Base-by-base conservation (phyloP, 2,329 filamentous ascomycete species). In the Graphilbum sp. region DNA sequence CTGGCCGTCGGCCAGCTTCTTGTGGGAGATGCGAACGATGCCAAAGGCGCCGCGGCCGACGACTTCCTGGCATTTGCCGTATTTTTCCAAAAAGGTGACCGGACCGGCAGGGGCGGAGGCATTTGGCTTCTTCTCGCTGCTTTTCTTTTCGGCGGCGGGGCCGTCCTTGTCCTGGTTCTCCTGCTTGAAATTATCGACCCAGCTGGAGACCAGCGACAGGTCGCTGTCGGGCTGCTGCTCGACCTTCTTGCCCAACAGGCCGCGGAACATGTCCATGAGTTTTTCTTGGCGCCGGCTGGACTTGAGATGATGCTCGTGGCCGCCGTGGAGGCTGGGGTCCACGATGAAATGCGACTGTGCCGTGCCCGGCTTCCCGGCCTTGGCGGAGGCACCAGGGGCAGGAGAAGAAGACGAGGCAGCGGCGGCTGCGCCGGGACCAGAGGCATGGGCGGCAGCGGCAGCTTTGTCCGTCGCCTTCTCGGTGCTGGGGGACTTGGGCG, bases 21-120 rank as follows among this genome's bases (percentile, higher is more conserved):
- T 98, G 71, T 96, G 90, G 15, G 88, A 94, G 57, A 96, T 94
- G 43, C 90, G 76, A 46, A 98, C 90, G 45, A 98, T 93, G 41
- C 90, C 90, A 57, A 98, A 98, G 32, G 90, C 90, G 43, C 90
- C 90, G 29, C 88, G 84, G 17, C 90, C 90, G 19, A 98, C 85
- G 25, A 98, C 77, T 57, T 98, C 90, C 54, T 96, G 88, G 54
- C 90, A 96, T 61, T 96, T 96, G 50, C 90, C 90, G 55, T 98
- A 98, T 56, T 96, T 96, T 53, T 96, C 85, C 2, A 90, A 83
- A 35, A 98, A 65, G 1, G 86, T 86, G 17, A 41, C 37, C 3
- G 17, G 32, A 3, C 30, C 35, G 1, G 37, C 3, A 2, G 37
- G 8, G 2, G 35, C 12, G 15, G 15, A 6, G 15, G 27, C 11